Conservation (phyloP, 345 rosid species). For the Pseudoturritis turrita region DNA sequence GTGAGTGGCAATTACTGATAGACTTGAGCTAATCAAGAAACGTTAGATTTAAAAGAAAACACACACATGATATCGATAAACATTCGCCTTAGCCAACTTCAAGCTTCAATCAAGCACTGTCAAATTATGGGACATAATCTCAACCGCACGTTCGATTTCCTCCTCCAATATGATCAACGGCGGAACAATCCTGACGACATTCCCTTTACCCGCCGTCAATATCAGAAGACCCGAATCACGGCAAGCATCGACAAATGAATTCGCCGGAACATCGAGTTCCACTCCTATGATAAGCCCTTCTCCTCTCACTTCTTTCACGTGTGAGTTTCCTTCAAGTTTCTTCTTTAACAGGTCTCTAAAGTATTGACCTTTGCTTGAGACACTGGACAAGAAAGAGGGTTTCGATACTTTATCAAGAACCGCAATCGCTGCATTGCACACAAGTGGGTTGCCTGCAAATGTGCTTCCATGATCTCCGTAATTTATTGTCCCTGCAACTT, state of each 20-base stretch:
- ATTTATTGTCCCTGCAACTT: conserved; percentile 61
- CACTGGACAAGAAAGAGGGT: conserved; percentile 69
- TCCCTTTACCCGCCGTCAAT: conserved; percentile 81
- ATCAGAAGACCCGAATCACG: conserved; percentile 65
- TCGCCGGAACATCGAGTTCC: conserved; percentile 65
- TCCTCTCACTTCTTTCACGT: conserved; percentile 85
- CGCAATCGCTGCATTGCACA: conserved; percentile 60
- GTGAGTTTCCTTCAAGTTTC: conserved; percentile 60
- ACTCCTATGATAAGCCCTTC: conserved; percentile 76
- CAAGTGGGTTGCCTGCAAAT: conserved; percentile 79
- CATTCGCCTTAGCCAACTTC: not conserved
- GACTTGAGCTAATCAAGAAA: not conserved
- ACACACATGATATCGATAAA: not conserved
- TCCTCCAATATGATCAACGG: conserved; percentile 76
- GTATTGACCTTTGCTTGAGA: conserved; percentile 57
- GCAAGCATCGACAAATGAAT: conserved; percentile 65
- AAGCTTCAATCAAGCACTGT: conserved; percentile 26
- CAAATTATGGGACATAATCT: conserved; percentile 39
- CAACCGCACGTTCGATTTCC: conserved; percentile 63
- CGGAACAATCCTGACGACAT: conserved; percentile 81
- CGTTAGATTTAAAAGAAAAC: not conserved
- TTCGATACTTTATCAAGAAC: conserved; percentile 70
- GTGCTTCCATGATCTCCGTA: conserved; percentile 93
- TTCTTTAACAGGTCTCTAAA: conserved; percentile 50
- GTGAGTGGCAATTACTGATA: not conserved